Evolutionary conservation across 2,329 filamentous ascomycete species (phyloP), one percentile per base, ranked within the genome.

Genomic region (Colletotrichum trifolii): DNA sequence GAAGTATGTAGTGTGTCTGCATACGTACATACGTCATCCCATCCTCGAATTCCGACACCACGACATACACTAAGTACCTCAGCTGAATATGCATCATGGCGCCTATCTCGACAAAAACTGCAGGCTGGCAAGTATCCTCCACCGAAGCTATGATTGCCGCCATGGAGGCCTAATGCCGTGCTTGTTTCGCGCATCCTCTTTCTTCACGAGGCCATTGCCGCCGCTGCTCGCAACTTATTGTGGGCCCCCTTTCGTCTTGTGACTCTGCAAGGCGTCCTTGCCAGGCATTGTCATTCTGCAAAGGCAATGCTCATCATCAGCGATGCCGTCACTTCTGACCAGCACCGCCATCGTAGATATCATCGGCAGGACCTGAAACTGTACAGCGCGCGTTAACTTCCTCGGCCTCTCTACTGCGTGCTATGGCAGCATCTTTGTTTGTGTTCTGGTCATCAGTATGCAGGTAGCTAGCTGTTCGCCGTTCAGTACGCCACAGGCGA

Each of bases 221-320:
- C 49, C 25, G 45, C 35, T 43, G 17, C 50, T 54, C 36, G 40
- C 50, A 48, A 13, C 56, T 36, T 46, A 56, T 53, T 65, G 62
- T 58, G 62, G 58, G 57, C 46, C 47, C 58, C 7, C 13, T 25
- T 36, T 13, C 9, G 52, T 65, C 62, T 56, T 53, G 62, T 65
- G 62, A 65, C 62, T 62, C n/a, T 40, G 25, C 25, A 25, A 25
- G 4, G 47, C 13, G 25, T 45, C 36, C 35, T 36, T 12, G 46
- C 53, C 52, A 48, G 38, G 15, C 39, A 25, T 43, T 40, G 47
- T 48, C 52, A 53, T 57, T 36, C 39, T 34, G 46, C 40, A 36
- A 15, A 40, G 39, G 35, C 52, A 10, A 25, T 6, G 25, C n/a
- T 62, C 57, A 58, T 62, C 52, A 65, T 62, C 47, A 13, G 52